Base-by-base conservation (phyloP, 495 filamentous ascomycete species). In the Usnea hakonensis region DNA sequence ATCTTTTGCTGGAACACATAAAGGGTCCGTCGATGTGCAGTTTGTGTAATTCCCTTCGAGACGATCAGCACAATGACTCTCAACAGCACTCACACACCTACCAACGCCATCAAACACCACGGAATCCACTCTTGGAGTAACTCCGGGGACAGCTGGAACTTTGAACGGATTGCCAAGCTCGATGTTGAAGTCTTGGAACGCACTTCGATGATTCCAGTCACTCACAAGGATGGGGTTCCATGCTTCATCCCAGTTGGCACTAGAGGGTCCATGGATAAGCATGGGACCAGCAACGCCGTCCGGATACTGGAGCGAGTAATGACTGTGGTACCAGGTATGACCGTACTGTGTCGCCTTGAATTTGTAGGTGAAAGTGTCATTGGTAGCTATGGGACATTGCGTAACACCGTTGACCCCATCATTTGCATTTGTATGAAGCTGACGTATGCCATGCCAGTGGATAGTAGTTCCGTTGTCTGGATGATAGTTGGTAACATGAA, bases 291-390 rank as follows among this genome's bases (percentile, higher is more conserved):
- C 58, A 0, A 79, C 58, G 26, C 80, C 81, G 40, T 73, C 76
- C 23, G 68, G 59, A 32, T 75, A 75, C 60, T 83, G 78, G 10
- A 75, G 68, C 8, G 70, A 74, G 57, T 70, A 80, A 65, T 83
- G 81, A 19, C 63, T 67, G 59, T 80, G 85, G 59, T 86, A 88
- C 84, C 83, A 88, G 8, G 78, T 74, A 0, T 79, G 79, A 2
- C 85, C 86, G 64, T 87, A 87, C 66, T 71, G 79, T 1, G 68
- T 74, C 0, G 75, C 80, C 30, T 72, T 69, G 57, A 80, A 85
- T 32, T 65, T 77, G 65, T 87, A 86, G 0, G 79, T 84, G 35
- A 72, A 65, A 0, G 61, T 69, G n/a, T 64, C 50, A n/a, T 68
- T 64, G 13, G 73, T 71, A 33, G 79, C 73, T 60, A 82, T 82